Evolutionary conservation across 2,329 filamentous ascomycete species (phyloP), one percentile per base, ranked within the genome.

Genomic region (Aspergillus quadricinctus): DNA sequence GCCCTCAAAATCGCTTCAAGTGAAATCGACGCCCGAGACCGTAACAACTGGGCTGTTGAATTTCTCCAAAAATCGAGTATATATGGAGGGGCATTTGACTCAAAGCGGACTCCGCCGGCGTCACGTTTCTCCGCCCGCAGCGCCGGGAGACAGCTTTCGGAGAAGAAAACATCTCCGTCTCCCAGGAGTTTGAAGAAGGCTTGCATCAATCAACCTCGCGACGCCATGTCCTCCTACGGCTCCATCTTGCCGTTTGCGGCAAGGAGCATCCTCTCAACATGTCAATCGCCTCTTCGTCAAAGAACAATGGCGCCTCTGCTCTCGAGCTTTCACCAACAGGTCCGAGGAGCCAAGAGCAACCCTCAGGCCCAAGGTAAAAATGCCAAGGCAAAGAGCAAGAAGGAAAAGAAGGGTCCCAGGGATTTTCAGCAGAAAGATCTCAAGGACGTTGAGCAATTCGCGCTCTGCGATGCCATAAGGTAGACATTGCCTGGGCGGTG

Each of bases 391-490:
- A 85, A 83, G 75, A 73, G 83, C 75, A 86, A 81, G 74, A 78
- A 81, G 65, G 75, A 80, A 52, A 82, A 84, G 69, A 90, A 90
- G 75, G 80, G 83, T 10, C 84, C 83, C 60, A 84, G 83, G 61
- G 82, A 85, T 31, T 92, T 86, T 71, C 82, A 85, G 61, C 79
- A 81, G 57, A 81, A 81, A 60, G 80, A 86, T 60, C 73, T 93
- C 61, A 83, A 83, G 60, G 78, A 85, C 61, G 83, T 85, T 46
- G 81, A 90, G 37, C 87, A 89, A 68, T 96, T 88, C 69, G 84
- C 91, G 0, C 81, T 99, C 31, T 88, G 90, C 64, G 94, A 99
- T 78, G 95, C 94, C 17, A 94, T 99, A 85, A 85, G 92, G 90
- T 77, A 70, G 19, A 7, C 7, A 9, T 23, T 50, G 59, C 58